Conservation (phyloP, 2,329 filamentous ascomycete genomes). For the Chrysoporthe cubensis region DNA sequence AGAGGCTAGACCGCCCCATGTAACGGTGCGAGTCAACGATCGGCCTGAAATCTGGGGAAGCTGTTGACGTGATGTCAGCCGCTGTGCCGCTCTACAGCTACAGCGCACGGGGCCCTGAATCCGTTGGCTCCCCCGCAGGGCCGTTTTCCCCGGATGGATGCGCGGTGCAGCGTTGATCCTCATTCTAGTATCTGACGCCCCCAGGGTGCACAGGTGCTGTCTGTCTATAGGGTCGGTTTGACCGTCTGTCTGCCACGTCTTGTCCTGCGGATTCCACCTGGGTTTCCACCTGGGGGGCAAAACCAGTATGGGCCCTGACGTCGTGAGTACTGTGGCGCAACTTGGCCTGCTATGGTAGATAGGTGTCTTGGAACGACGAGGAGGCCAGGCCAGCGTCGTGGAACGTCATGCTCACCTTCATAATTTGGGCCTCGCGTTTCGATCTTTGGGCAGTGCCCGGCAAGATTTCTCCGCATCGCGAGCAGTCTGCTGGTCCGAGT, state of each 20-base stretch:
- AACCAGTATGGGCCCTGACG: background rate
- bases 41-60: slow-evolving; percentile 23
- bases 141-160: slow-evolving; percentile 1
- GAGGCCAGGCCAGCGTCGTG: background rate
- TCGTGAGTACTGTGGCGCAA: background rate
- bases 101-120: background rate
- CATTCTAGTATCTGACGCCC: background rate
- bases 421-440: background rate
- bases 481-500: background rate
- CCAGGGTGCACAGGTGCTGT: background rate
- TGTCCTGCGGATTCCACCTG: background rate
- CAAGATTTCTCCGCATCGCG: background rate
- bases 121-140: background rate
- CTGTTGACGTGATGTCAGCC: slow-evolving; percentile 16
- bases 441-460: background rate
- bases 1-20: slow-evolving; percentile 12
- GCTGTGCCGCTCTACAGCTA: background rate
- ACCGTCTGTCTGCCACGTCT: background rate
- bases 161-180: slow-evolving; percentile 7
- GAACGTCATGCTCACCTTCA: background rate
- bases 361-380: background rate
- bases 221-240: background rate
- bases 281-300: too few relatives aligned
- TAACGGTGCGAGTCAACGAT: slow-evolving; percentile 20
- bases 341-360: too few relatives aligned